Evolutionary conservation across 495 filamentous ascomycete species (phyloP), one percentile per base, ranked within the genome.

Genomic region (Gamarada debralockiae): DNA sequence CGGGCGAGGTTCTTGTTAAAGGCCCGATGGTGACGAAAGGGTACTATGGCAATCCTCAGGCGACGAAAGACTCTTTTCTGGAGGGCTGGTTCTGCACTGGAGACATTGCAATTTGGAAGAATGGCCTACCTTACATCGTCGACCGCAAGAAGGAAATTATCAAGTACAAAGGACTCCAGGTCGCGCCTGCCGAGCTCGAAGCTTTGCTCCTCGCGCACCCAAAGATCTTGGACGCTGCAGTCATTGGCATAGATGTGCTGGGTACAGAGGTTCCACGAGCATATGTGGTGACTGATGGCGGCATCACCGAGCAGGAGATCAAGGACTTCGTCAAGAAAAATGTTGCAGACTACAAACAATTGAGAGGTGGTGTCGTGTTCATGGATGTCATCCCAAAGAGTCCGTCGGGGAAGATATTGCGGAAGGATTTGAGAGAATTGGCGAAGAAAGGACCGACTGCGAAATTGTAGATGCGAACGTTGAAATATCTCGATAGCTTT

Each of bases 151-250:
- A 79, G 37, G 87, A 91, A 63, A 70, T 91, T 55, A 89, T 91
- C 70, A 91, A 91, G 70, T 85, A 92, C 55, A 88, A 88, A 71
- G 90, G 86, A 18, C 82, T 86, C 57, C 90, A 95, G 63, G 89
- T 96, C 17, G 89, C 90, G 3, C 90, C 90, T 0, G 90, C 90
- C 0, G 91, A 96, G 68, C 72, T 96, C 1, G 90, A 96, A 67
- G 85, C 80, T 9, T 59, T 92, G 2, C 71, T 96, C 15, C 67
- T 95, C 10, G 81, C 87, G 20, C 83, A 89, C 50, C 79, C 80
- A 2, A 75, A 78, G 2, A 73, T 96, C 24, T 68, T 72, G 31
- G 89, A 95, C 63, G 89, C 77, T 3, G 91, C 86, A 0, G 89
- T 96, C 13, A 78, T 95, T 20, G 89, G 90, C 1, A 78, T 87